phyloP scores from a whole-genome alignment of 352 stramenopile genomes.

The Pythium pectinolyticum region DNA sequence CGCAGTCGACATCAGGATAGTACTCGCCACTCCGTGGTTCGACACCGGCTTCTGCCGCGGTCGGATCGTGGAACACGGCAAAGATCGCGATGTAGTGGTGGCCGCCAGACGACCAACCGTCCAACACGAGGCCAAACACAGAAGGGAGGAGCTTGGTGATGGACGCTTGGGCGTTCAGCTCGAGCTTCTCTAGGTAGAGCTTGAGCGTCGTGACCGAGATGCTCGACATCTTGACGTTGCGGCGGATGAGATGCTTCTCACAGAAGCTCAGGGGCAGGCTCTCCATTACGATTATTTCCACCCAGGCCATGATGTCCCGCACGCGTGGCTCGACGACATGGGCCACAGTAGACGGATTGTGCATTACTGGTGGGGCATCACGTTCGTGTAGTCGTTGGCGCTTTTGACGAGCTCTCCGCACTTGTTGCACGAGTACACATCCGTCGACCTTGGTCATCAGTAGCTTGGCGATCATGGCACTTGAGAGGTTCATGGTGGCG shows the following conservation, averaged over 20 bases:
- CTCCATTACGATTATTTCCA: neutral
- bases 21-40: neutral
- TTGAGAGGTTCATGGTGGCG: no score
- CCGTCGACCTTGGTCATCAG: no score
- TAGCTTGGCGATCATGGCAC: no score
- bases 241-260: neutral
- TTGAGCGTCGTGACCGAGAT: neutral
- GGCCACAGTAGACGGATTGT: no score
- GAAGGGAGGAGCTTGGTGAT: neutral
- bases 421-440: no score
- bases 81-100: conserved; percentile 8
- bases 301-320: neutral
- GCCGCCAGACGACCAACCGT: conserved; percentile 1
- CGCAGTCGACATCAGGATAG: neutral
- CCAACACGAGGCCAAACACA: neutral
- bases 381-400: no score
- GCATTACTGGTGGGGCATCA: no score
- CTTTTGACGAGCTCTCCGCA: no score
- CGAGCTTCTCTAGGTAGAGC: neutral
- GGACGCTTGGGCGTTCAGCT: neutral
- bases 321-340: no score
- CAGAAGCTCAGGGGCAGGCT: neutral
- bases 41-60: no score
- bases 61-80: neutral
- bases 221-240: neutral